A percentile compares a stretch with the other conserved stretches of the same genome.
phyloP scores from a whole-genome alignment of 345 rosid genomes.

The Aethionema arabicum region DNA sequence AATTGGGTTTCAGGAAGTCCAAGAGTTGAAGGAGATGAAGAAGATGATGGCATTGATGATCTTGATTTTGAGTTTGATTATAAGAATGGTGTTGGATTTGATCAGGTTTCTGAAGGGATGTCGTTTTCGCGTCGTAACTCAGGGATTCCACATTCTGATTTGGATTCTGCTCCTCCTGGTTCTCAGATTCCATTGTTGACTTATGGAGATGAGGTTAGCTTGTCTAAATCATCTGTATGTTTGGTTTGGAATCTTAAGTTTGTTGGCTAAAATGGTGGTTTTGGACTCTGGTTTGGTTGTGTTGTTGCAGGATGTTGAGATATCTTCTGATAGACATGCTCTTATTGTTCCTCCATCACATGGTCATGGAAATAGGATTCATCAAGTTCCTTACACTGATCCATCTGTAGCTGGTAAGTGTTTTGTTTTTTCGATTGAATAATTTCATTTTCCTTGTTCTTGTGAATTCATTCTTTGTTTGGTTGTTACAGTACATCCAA shows the following conservation, averaged over 20 bases:
- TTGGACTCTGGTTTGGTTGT: neutral
- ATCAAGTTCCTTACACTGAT: constrained; percentile 56
- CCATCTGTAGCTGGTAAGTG: constrained; percentile 57
- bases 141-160: constrained; percentile 50
- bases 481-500: constrained; percentile 60
- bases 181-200: constrained; percentile 66
- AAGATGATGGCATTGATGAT: constrained; percentile 79
- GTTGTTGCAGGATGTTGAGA: constrained; percentile 56
- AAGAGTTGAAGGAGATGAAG: constrained; percentile 84
- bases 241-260: neutral
- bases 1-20: constrained; percentile 49
- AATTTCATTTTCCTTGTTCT: neutral
- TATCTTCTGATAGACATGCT: constrained; percentile 75
- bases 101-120: constrained; percentile 46
- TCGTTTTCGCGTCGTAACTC: constrained; percentile 51
- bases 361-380: constrained; percentile 49
- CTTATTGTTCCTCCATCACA: constrained; percentile 70
- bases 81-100: constrained; percentile 40
- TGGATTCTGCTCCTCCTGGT: constrained; percentile 53
- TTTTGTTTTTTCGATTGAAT: constrained; percentile 3
- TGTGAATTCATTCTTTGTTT: constrained; percentile 20
- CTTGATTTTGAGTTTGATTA: constrained; percentile 68
- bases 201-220: constrained; percentile 66
- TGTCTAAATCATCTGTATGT: neutral
- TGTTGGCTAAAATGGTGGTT: neutral